Base-by-base conservation (phyloP, 345 rosid species). In the Salix suchowensis region DNA sequence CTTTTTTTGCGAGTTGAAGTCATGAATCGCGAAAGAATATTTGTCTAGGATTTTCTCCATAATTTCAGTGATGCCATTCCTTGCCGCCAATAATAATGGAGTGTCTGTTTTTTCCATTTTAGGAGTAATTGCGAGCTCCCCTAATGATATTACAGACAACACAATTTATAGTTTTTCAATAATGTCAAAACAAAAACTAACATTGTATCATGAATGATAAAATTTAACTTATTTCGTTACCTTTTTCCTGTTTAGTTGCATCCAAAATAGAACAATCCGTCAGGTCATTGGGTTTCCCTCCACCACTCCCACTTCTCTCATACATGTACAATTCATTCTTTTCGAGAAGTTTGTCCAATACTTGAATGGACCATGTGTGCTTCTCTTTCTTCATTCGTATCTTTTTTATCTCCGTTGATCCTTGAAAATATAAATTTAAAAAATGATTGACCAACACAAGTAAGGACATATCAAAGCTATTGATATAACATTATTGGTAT, bases 341-440 rank as follows among this genome's bases (percentile, higher is more conserved):
- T 11, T 4, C 1, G 13, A 89, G 71, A 42, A 89, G 82, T 46
- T 86, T 74, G n/a, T 81, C 72, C 89, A 89, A 62, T 39, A 88
- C 21, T 75, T 86, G 89, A 36, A 74, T 67, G 1, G 91, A 78
- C 89, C 89, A 88, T 50, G 23, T 79, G 73, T 88, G 84, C 58
- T 82, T 86, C 75, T 82, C 62, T 71, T 86, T 89, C 80, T 79
- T 85, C 37, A 75, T 66, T 12, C 44, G 40, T 10, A 85, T 40
- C 76, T 81, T 85, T 58, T 18, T 74, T 70, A 89, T 74, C 4
- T 75, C 61, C 36, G 37, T 19, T 4, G 85, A 83, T 67, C 91
- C 89, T 87, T 73, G 19, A 39, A 30, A 24, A 65, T 26, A 1
- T 10, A 26, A 65, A 7, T 7, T 40, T 40, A 8, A 11, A 44